Base-by-base conservation (phyloP, 495 filamentous ascomycete genomes). In the Neurospora tetrasperma region DNA sequence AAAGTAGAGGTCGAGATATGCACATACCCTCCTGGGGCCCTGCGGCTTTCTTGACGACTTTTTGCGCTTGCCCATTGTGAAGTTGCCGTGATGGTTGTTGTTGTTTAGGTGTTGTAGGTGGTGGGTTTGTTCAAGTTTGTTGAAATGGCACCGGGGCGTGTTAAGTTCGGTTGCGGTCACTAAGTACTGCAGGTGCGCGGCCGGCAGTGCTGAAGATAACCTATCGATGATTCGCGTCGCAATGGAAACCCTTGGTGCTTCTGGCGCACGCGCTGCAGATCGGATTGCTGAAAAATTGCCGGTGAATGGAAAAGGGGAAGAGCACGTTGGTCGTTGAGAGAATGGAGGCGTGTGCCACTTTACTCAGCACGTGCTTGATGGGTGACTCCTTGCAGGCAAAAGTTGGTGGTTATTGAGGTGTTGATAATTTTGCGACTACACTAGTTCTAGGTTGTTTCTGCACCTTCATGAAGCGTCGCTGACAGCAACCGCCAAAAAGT, bases 31-130 rank as follows among this genome's bases (percentile, higher is more conserved):
- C 83, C 91, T 93, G 38, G 91, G 89, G 70, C 90, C 92, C 79
- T 91, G 89, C 1, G 94, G 94, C 82, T 93, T 92, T 75, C 90
- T 86, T 73, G 92, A 89, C 40, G 92, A 91, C 90, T 96, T 96
- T 91, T 98, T 98, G 79, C 95, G 91, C 85, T 99, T 99, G 71
- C 95, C 95, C 93, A 82, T 82, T 46, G 42, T 72, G 54, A 66
- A 35, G 27, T 35, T 66, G 5, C 16, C 18, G 27, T 35, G 54
- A 14, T 66, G 54, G 54, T 66, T 27, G 54, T 62, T 27, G 23
- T 35, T 66, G 14, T 66, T 66, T 16, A 12, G 12, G 14, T 35
- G 54, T 66, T 35, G 46, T 27, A 27, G 20, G 20, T 54, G 54
- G 27, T 66, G 27, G 23, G 12, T 66, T 66, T 11, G 54, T 66